Evolutionary conservation across 768 basidiomycete species (phyloP).

Genomic region (Boletus subcaerulescens): DNA sequence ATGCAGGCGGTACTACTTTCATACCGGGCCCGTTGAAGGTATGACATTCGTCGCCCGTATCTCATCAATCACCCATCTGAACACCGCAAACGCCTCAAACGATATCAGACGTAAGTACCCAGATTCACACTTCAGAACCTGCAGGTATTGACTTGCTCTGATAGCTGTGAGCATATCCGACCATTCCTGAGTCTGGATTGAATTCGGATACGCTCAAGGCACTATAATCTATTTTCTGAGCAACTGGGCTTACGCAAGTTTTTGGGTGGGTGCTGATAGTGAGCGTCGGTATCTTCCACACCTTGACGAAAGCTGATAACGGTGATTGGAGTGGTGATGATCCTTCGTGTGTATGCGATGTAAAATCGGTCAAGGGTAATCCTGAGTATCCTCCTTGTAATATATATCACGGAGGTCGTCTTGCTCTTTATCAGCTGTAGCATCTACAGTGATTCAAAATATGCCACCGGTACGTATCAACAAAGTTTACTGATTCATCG

Average conservation of each 20-base stretch:
- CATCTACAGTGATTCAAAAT: neutral
- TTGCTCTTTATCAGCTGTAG: neutral
- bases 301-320: neutral
- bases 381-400: neutral
- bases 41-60: neutral
- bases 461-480: neutral
- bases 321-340: neutral
- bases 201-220: neutral
- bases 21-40: neutral
- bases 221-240: neutral
- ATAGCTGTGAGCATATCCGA: neutral
- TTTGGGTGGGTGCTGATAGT: neutral
- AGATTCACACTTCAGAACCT: neutral
- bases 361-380: constrained; percentile 3
- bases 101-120: neutral
- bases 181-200: no score
- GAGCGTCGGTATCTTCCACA: neutral
- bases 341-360: neutral
- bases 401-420: neutral
- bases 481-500: neutral
- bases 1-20: neutral
- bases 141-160: neutral
- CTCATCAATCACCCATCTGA: neutral
- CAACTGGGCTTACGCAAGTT: neutral
- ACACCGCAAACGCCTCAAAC: neutral